A percentile compares a stretch with the other conserved stretches of the same genome.
Evolutionary conservation across 305 asterid genomes (phyloP).

Genomic region (Fraxinus ornus): DNA sequence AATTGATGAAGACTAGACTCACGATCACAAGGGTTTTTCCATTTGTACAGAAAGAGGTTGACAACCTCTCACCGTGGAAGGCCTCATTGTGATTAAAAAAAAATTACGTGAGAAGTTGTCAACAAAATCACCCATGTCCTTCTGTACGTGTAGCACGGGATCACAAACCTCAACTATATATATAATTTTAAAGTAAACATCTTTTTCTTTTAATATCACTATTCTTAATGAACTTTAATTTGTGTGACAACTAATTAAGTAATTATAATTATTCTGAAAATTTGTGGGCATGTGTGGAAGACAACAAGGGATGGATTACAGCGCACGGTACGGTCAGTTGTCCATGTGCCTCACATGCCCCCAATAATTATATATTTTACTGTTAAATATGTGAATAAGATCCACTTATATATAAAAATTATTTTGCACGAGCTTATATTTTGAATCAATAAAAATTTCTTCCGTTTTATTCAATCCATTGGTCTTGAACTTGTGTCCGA

Average conservation of each 20-base stretch:
- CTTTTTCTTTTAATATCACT: not conserved
- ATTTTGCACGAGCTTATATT: not conserved
- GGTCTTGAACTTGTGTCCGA: not conserved
- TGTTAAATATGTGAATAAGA: not conserved
- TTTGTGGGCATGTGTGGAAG: not conserved
- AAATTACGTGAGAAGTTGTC: too few relatives aligned
- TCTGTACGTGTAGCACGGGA: too few relatives aligned
- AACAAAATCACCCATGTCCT: too few relatives aligned
- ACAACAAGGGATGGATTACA: conserved; percentile 27
- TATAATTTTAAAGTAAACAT: not conserved
- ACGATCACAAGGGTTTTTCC: too few relatives aligned
- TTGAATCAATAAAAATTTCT: not conserved
- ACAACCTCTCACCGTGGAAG: too few relatives aligned
- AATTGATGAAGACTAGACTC: too few relatives aligned
- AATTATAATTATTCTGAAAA: not conserved
- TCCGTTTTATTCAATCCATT: not conserved
- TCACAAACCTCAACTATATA: not conserved
- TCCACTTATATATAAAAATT: not conserved
- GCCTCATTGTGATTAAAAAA: too few relatives aligned
- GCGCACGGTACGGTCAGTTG: conserved; percentile 15
- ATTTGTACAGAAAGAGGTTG: too few relatives aligned
- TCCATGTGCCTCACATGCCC: conserved; percentile 31
- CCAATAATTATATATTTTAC: not conserved
- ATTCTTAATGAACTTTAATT: not conserved
- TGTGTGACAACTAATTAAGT: not conserved